A percentile compares a stretch with the other conserved stretches of the same genome.
Conservation (phyloP, 805 yeast genomes). For the Lachancea meyersii region DNA sequence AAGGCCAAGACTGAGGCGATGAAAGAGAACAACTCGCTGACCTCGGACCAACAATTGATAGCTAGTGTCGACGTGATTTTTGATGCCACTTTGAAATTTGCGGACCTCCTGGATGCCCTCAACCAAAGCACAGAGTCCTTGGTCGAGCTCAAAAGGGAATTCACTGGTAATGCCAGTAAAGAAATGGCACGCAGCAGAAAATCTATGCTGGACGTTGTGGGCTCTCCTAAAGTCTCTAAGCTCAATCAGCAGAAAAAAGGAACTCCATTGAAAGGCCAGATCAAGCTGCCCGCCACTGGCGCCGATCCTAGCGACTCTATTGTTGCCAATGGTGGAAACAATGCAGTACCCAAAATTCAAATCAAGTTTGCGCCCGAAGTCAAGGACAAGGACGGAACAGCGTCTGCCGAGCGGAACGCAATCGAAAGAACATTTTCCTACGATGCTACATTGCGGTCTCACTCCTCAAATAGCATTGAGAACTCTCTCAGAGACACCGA, state of each 20-base stretch:
- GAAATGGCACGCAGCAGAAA: conserved; percentile 9
- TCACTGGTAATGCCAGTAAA: conserved; percentile 23
- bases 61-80: conserved; percentile 17
- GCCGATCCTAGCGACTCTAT: not conserved
- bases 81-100: conserved; percentile 20
- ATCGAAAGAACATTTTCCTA: conserved; percentile 9
- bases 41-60: conserved; percentile 3
- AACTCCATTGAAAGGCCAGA: not conserved
- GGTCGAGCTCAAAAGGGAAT: conserved; percentile 19
- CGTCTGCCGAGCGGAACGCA: conserved; percentile 11
- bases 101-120: conserved; percentile 21
- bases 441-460: conserved; percentile 8
- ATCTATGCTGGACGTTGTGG: conserved; percentile 22
- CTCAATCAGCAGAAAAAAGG: not conserved
- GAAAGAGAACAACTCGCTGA: not conserved
- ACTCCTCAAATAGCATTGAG: conserved; percentile 3
- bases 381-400: conserved; percentile 20
- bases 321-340: conserved; percentile 3
- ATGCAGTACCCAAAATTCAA: conserved; percentile 11
- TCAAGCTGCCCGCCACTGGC: not conserved
- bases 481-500: conserved; percentile 2
- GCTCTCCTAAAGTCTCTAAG: conserved; percentile 7
- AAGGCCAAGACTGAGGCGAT: not conserved
- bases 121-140: conserved; percentile 17
- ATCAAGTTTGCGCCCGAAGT: conserved; percentile 26